Evolutionary conservation across 768 basidiomycete species (phyloP).

Genomic region (Lentinula detonsa): DNA sequence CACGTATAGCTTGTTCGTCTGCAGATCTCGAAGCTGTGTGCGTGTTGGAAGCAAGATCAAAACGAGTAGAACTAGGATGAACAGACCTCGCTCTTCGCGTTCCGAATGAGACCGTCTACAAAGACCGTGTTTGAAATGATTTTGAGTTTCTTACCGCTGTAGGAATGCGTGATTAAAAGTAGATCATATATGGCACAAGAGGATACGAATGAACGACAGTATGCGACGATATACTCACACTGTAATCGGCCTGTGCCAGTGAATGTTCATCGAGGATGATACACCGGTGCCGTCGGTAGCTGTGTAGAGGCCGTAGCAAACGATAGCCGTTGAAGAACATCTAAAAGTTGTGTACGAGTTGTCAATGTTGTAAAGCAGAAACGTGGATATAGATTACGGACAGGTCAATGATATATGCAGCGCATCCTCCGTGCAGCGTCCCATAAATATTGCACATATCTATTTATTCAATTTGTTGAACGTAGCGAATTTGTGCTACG

Average conservation of each 20-base stretch:
- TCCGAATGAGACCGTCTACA: conserved; percentile 33
- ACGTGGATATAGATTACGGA: conserved; percentile 17
- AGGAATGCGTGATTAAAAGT: neutral
- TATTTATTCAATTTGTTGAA: conserved; percentile 13
- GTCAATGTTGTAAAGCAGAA: neutral
- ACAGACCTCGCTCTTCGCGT: conserved; percentile 38
- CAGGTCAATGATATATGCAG: conserved; percentile 52
- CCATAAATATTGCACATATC: conserved; percentile 51
- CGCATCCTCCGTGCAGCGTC: conserved; percentile 52
- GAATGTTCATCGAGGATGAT: conserved; percentile 44
- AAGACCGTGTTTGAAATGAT: conserved; percentile 36
- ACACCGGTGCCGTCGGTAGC: conserved; percentile 40
- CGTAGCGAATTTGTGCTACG: neutral
- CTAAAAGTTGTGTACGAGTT: conserved; percentile 16
- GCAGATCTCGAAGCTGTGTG: conserved; percentile 30
- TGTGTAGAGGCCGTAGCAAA: conserved; percentile 30
- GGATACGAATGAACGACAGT: neutral
- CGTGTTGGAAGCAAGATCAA: conserved; percentile 4
- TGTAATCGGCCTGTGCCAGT: conserved; percentile 39
- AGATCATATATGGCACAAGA: neutral
- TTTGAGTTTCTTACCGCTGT: conserved; percentile 35
- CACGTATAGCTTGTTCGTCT: conserved; percentile 33
- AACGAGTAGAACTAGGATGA: neutral
- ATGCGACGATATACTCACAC: conserved; percentile 20
- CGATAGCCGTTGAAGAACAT: conserved; percentile 37